Evolutionary conservation across 2,329 filamentous ascomycete species (phyloP).

Genomic region (Colletotrichum sp.): DNA sequence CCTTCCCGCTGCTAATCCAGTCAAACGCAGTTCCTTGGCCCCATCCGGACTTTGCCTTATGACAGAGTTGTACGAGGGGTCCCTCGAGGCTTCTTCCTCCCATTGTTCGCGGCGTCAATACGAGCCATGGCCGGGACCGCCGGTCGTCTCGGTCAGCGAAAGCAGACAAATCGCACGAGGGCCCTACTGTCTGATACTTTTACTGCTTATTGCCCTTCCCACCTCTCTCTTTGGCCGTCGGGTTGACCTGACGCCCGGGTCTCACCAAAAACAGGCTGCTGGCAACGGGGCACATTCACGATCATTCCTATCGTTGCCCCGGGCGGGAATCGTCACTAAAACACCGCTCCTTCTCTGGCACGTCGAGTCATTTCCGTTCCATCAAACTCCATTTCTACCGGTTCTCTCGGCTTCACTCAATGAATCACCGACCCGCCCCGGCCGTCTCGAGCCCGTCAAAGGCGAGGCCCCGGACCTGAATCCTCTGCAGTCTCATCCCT

Average conservation of each 20-base stretch:
- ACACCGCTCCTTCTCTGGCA: not conserved
- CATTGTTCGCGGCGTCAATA: not conserved
- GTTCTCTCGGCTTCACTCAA: not conserved
- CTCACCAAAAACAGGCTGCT: not conserved
- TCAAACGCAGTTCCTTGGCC: not conserved
- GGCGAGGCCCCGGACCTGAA: not conserved
- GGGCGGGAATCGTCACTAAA: not conserved
- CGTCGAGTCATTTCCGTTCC: constrained; percentile 16
- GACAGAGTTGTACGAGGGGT: not conserved
- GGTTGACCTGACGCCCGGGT: not conserved
- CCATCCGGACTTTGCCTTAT: not conserved
- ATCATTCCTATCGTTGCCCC: not conserved
- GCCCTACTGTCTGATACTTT: not conserved
- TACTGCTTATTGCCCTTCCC: not conserved
- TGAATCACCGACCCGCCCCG: not conserved
- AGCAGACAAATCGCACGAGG: not conserved
- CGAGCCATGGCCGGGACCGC: not conserved
- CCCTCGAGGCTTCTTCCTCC: not conserved
- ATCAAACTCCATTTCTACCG: constrained; percentile 15
- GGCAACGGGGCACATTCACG: not conserved
- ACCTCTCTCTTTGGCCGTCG: not conserved
- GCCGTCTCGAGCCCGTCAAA: not conserved
- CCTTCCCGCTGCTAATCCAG: not conserved
- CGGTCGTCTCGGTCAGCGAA: constrained; percentile 8
- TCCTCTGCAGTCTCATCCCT: not conserved